Base-by-base conservation (phyloP, 805 yeast genomes). In the Candida loeiensis region DNA sequence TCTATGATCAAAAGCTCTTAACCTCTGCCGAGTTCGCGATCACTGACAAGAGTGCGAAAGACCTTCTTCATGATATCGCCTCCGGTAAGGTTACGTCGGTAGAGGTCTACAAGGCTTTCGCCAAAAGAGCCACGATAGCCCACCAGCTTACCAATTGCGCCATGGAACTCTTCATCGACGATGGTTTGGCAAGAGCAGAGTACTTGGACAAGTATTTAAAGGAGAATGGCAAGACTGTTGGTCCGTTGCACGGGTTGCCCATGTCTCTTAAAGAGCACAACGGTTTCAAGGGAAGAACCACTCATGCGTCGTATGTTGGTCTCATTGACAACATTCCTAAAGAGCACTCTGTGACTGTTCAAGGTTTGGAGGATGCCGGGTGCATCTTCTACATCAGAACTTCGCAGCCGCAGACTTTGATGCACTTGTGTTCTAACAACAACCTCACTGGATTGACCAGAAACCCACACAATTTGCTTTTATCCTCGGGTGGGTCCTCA, bases 401-500 rank as follows among this genome's bases (percentile, higher is more conserved):
- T 6, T 74, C 78, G 42, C 77, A 80, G 56, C 88, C 88, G 4
- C 87, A 80, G 55, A 67, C 79, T 3, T 62, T 82, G 55, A 82
- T 82, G 88, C 86, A 81, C 49, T 61, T 79, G 53, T 83, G 79
- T 55, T 74, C 85, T 17, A 63, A 68, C 51, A 79, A 80, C 57
- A 76, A 77, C 60, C 68, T 81, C 51, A 71, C 66, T 32, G 86
- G 85, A 4, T 65, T 77, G 46, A 69, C 84, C 4, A 65, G 74
- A 53, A 81, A 81, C 53, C 76, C 85, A 1, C 61, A 65, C 58
- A 81, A 82, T 48, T 64, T 79, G 27, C 59, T 69, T 18, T 64
- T 80, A 43, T 74, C 83, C 14, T 71, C 83, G 2, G 87, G 88
- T 46, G 88, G 88, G n/a, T 77, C 84, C 1, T 77, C 85, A 3